Percentiles rank a stretch among this genome's conserved stretches.
Evolutionary conservation across 2,329 filamentous ascomycete species (phyloP).

Genomic region (Coniella vitis): DNA sequence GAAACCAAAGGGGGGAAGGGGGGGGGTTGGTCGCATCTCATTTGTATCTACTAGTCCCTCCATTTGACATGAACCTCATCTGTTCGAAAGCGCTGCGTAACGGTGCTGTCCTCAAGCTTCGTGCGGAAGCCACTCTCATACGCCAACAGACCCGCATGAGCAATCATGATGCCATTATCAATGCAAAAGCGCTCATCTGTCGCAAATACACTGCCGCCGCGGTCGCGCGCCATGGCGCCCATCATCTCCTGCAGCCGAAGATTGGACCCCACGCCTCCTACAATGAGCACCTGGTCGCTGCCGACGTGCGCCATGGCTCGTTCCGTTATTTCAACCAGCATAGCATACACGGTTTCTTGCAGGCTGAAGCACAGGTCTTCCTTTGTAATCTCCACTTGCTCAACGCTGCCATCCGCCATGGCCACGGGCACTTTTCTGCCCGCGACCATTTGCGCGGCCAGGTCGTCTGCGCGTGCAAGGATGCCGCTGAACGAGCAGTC

Average conservation of each 20-base stretch:
- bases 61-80: constrained; percentile 76
- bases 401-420: constrained; percentile 35
- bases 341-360: constrained; percentile 92
- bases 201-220: constrained; percentile 85
- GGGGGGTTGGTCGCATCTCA: too few species aligned
- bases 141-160: constrained; percentile 84
- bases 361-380: constrained; percentile 89
- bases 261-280: constrained; percentile 94
- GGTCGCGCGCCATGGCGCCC: constrained; percentile 85
- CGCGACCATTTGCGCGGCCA: constrained; percentile 61
- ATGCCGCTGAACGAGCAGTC: constrained; percentile 96
- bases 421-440: constrained; percentile 32
- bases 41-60: constrained; percentile 49
- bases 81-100: constrained; percentile 75
- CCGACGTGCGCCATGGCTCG: constrained; percentile 97
- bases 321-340: constrained; percentile 98
- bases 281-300: constrained; percentile 82
- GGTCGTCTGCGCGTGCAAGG: constrained; percentile 70
- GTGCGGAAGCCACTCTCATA: constrained; percentile 77
- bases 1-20: too few species aligned
- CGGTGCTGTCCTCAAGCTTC: constrained; percentile 71
- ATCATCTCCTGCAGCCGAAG: constrained; percentile 96
- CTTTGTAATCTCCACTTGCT: constrained; percentile 52
- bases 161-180: constrained; percentile 99
- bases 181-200: constrained; percentile 98